These are phyloP conservation scores for Phytomonas francai DNA, from an alignment of 208 protist species.

Conservation along the genomic window DNA sequence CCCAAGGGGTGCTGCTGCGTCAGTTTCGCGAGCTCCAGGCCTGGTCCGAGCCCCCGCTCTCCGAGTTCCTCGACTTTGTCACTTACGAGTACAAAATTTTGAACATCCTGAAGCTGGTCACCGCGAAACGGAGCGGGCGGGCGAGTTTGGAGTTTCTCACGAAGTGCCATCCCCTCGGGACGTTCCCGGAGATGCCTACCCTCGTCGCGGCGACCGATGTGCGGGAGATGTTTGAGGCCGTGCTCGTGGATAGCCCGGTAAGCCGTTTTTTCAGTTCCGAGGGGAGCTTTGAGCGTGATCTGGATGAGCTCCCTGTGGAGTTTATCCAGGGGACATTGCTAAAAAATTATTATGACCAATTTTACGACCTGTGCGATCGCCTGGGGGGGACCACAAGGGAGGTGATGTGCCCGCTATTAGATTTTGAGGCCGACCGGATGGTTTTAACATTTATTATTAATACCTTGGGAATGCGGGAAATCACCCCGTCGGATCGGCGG, in stretches of 20 bases:
- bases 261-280: constrained; percentile 80
- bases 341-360: constrained; percentile 98
- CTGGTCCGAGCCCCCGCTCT: constrained; percentile 92
- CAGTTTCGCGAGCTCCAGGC: constrained; percentile 95
- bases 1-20: constrained; percentile 93
- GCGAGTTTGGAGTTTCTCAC: constrained; percentile 88
- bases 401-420: constrained; percentile 86
- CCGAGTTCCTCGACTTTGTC: constrained; percentile 98
- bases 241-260: constrained; percentile 96
- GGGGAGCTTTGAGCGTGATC: constrained; percentile 72
- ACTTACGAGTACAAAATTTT: constrained; percentile 98
- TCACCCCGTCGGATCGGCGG: constrained; percentile 63
- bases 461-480: constrained; percentile 91
- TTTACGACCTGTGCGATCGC: constrained; percentile 92
- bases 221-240: constrained; percentile 95
- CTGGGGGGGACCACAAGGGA: constrained; percentile 84
- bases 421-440: constrained; percentile 96
- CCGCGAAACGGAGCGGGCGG: constrained; percentile 76
- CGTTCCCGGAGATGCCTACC: constrained; percentile 93
- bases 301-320: constrained; percentile 95
- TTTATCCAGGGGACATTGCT: constrained; percentile 97
- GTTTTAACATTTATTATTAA: constrained; percentile 98
- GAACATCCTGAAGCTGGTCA: constrained; percentile 90
- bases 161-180: constrained; percentile 97
- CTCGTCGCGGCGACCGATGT: constrained; percentile 87